Percentiles rank a stretch among this genome's conserved stretches.
These are phyloP conservation scores for Cystobasidiaceae sp. DNA, from an alignment of 1,284 basidiomycete genomes.

Conservation along the genomic window DNA sequence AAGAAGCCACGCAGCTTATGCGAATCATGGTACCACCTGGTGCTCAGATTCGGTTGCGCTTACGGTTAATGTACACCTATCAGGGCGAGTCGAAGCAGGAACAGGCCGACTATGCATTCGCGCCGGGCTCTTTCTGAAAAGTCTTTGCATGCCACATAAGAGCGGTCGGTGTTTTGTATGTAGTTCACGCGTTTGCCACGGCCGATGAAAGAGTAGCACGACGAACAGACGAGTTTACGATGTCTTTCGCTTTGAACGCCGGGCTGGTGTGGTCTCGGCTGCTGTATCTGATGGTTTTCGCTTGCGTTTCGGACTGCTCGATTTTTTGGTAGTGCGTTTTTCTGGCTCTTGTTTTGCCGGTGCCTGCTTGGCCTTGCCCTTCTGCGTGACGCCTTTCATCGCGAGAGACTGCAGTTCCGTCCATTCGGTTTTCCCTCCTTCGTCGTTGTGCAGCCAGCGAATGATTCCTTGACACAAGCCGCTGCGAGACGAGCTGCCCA, in stretches of 20 bases:
- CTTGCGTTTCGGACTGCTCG: background rate
- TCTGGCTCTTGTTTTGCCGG: too few relatives aligned
- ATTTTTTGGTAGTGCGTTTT: too few relatives aligned
- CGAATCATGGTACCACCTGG: constrained; percentile 80
- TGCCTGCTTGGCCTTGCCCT: too few relatives aligned
- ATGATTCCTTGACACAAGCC: too few relatives aligned
- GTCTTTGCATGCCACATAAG: background rate
- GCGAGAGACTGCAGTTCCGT: too few relatives aligned
- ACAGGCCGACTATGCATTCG: constrained; percentile 92
- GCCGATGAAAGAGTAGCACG: background rate
- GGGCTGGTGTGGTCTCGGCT: background rate
- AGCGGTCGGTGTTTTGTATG: background rate
- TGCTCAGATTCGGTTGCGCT: constrained; percentile 73
- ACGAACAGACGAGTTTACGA: background rate
- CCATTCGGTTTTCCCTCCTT: too few relatives aligned
- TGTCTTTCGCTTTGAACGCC: background rate
- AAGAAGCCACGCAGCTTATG: constrained; percentile 90
- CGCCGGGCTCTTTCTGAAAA: constrained; percentile 45
- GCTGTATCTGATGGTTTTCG: background rate
- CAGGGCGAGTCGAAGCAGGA: constrained; percentile 72
- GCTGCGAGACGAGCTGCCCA: too few relatives aligned
- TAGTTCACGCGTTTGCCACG: background rate
- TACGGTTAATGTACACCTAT: constrained; percentile 73
- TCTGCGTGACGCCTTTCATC: too few relatives aligned
- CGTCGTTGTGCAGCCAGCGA: too few relatives aligned